Evolutionary conservation across 108 stramenopile genomes (phyloP).

Genomic region (Nitzschia sp.): DNA sequence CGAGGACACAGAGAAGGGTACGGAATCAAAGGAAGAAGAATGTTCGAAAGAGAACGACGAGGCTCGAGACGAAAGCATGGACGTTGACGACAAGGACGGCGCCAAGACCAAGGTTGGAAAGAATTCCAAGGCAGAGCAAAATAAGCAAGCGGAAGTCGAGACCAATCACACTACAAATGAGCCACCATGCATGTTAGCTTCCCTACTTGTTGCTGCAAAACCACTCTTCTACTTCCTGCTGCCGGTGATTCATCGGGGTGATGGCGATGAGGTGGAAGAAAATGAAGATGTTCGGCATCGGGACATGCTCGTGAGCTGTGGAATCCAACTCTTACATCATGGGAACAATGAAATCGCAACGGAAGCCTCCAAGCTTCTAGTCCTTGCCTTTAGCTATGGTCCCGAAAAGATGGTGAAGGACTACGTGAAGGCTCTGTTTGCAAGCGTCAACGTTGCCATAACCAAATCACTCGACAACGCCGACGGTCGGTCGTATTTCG

Average conservation of each 20-base stretch:
- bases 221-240: slow-evolving; percentile 33
- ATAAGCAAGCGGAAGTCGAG: not conserved
- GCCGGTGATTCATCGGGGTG: slow-evolving; percentile 1
- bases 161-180: slow-evolving; percentile 8
- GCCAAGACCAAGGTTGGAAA: too few relatives aligned
- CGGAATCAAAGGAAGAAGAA: not conserved
- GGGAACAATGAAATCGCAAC: slow-evolving; percentile 22
- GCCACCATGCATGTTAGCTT: slow-evolving; percentile 39
- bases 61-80: too few relatives aligned
- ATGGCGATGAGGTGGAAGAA: slow-evolving; percentile 16
- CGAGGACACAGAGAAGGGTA: not conserved
- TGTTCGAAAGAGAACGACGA: not conserved
- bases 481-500: not conserved
- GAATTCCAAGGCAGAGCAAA: not conserved
- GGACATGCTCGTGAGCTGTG: slow-evolving; percentile 45
- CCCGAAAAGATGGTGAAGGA: slow-evolving; percentile 25
- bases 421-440: slow-evolving; percentile 25
- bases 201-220: slow-evolving; percentile 37
- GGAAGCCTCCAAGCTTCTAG: slow-evolving; percentile 37
- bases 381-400: slow-evolving; percentile 34
- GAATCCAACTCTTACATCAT: slow-evolving; percentile 49
- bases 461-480: not conserved
- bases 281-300: slow-evolving; percentile 24
- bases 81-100: too few relatives aligned
- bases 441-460: slow-evolving; percentile 24